Evolutionary conservation across 176 grass and related monocot genomes (phyloP).

Genomic region (Triticum timopheevii): DNA sequence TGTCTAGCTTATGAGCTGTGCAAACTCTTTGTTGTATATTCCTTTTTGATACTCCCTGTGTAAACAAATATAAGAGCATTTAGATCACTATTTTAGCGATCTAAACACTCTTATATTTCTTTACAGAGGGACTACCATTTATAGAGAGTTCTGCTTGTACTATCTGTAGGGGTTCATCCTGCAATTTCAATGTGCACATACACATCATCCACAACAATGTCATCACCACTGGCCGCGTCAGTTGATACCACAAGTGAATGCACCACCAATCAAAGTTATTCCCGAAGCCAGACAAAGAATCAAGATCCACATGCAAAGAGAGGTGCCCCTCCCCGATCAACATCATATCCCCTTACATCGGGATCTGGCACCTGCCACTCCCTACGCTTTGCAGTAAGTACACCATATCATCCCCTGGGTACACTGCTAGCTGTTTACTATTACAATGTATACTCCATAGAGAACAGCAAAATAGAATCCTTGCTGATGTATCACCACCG

Average conservation of each 20-base stretch:
- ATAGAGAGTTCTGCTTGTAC: neutral
- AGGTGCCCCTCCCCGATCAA: neutral
- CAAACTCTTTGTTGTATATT: neutral
- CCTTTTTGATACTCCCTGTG: no score
- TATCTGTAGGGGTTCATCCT: constrained; percentile 36
- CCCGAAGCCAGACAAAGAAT: constrained; percentile 22
- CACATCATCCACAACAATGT: constrained; percentile 24
- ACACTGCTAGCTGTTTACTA: no score
- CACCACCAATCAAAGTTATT: neutral
- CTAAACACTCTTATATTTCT: no score
- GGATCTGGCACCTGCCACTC: constrained; percentile 31
- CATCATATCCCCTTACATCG: constrained; percentile 4
- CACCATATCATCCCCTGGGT: no score
- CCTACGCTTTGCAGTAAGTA: neutral
- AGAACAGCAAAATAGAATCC: no score
- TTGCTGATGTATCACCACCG: no score
- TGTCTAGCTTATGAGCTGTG: neutral
- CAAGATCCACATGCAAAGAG: constrained; percentile 31
- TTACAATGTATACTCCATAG: no score
- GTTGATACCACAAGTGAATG: constrained; percentile 38
- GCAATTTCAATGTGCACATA: constrained; percentile 26
- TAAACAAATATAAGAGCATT: no score
- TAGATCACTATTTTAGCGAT: no score
- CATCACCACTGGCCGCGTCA: constrained; percentile 41
- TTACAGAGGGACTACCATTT: neutral